Base-by-base conservation (phyloP, 2,329 filamentous ascomycete species). In the Gremmenia infestans region DNA sequence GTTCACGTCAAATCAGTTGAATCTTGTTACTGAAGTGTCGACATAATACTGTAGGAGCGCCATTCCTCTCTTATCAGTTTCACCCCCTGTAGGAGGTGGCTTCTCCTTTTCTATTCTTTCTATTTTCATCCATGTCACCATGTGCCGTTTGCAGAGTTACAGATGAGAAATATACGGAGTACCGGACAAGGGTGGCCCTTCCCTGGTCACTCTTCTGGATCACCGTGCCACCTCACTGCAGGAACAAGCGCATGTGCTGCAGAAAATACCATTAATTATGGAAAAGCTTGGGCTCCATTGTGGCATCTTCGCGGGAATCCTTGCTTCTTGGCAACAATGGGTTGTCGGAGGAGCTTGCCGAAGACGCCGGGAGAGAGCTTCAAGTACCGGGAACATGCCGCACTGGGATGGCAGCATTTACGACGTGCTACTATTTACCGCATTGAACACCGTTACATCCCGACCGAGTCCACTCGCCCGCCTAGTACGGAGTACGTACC, bases 191-290 rank as follows among this genome's bases (percentile, higher is more conserved):
- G 60, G 50, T 58, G 23, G 28, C 52, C 47, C 22, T 36, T 4
- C 35, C 25, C 39, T 45, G 37, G 35, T 36, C n/a, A 7, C 42
- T 22, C 56, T 60, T 56, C 56, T 58, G 55, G 55, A 52, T 54
- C 46, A 57, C 64, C 58, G 63, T 65, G 65, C 64, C 66, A 54
- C 59, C 47, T 25, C 49, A 50, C 63, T 67, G 65, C 66, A 68
- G 65, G 63, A 64, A 66, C 66, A 66, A 64, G 63, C 66, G 61
- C 63, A 7, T 23, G 19, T 45, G 8, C 42, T 45, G 42, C 42
- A 23, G 11, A 22, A 6, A 14, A 19, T 14, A 25, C 6, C 17
- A 7, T 42, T 17, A 19, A 23, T 32, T 17, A 14, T 22, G 45
- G 22, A 48, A 17, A 22, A 28, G 45, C 12, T 15, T n/a, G 42